Conservation (phyloP, 2,329 filamentous ascomycete species). For the Diaporthe capsici region DNA sequence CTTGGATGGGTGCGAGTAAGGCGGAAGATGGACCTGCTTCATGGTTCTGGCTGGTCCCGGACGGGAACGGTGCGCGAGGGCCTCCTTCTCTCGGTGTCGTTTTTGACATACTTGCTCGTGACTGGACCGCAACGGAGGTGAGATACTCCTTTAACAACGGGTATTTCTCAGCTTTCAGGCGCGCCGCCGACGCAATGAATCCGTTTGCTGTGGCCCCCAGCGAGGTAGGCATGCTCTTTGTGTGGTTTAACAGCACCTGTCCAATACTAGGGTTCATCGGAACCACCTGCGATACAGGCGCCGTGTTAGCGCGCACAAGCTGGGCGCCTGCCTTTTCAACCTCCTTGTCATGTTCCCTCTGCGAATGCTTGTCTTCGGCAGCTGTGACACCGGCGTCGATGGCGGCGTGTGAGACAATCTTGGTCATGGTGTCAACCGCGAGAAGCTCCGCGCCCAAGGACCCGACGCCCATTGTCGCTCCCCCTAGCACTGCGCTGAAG, state of each 20-base stretch:
- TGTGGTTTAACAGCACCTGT: constrained; percentile 13
- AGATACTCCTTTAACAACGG: constrained; percentile 27
- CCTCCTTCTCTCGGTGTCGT: neutral
- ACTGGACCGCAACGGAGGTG: neutral
- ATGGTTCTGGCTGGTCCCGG: too few relatives aligned
- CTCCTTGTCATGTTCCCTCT: constrained; percentile 21
- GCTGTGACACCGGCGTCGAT: constrained; percentile 10
- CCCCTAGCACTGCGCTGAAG: constrained; percentile 16
- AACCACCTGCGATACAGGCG: neutral
- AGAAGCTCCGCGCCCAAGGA: constrained; percentile 18
- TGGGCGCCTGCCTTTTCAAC: neutral
- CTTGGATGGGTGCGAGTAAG: neutral
- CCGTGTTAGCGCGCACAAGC: constrained; percentile 2
- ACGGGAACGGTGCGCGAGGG: neutral
- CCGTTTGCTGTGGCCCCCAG: neutral
- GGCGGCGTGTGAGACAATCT: constrained; percentile 15
- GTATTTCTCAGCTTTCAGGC: constrained; percentile 21
- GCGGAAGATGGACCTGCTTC: neutral
- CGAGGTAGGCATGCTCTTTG: constrained; percentile 20
- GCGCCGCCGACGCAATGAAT: constrained; percentile 25
- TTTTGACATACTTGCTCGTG: neutral
- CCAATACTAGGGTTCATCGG: neutral
- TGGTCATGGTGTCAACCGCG: constrained; percentile 18
- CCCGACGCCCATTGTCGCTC: constrained; percentile 7
- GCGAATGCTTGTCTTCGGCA: constrained; percentile 22